These are phyloP conservation scores for Xenoacremonium recifei DNA, from an alignment of 2,329 filamentous ascomycete genomes.

Conservation along the genomic window DNA sequence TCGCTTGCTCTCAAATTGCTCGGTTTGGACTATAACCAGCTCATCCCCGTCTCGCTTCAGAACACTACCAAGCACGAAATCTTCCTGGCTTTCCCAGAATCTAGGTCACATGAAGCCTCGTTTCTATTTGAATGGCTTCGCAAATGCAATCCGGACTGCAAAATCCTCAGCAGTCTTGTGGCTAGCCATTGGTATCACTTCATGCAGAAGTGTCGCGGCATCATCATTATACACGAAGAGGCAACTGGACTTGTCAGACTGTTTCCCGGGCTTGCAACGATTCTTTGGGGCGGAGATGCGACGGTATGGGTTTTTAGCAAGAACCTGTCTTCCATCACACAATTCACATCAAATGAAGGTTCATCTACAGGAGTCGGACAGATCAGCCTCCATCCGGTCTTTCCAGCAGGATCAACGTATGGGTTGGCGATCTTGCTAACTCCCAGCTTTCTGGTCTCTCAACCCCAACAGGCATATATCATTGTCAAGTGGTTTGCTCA, in stretches of 20 bases:
- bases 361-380: conserved; percentile 11
- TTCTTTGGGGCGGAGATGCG: conserved; percentile 32
- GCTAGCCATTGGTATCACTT: conserved; percentile 50
- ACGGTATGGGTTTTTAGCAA: conserved; percentile 42
- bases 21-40: conserved; percentile 30
- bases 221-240: conserved; percentile 47
- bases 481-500: conserved; percentile 37
- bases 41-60: conserved; percentile 20
- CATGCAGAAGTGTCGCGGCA: conserved; percentile 22
- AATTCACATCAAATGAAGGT: conserved; percentile 9
- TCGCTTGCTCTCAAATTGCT: conserved; percentile 29
- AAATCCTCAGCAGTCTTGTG: conserved; percentile 39
- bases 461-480: conserved; percentile 32
- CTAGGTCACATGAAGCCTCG: conserved; percentile 30
- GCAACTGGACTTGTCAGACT: conserved; percentile 35
- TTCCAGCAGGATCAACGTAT: too few species aligned
- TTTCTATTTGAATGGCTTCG: conserved; percentile 47
- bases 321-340: conserved; percentile 20
- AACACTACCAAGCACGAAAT: conserved; percentile 31
- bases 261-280: conserved; percentile 35
- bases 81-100: conserved; percentile 49
- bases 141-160: conserved; percentile 36
- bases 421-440: conserved; percentile 38
- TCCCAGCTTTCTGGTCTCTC: conserved; percentile 40
- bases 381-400: conserved; percentile 28